Base-by-base conservation (phyloP, 495 filamentous ascomycete species). In the Xylaria bambusicola region DNA sequence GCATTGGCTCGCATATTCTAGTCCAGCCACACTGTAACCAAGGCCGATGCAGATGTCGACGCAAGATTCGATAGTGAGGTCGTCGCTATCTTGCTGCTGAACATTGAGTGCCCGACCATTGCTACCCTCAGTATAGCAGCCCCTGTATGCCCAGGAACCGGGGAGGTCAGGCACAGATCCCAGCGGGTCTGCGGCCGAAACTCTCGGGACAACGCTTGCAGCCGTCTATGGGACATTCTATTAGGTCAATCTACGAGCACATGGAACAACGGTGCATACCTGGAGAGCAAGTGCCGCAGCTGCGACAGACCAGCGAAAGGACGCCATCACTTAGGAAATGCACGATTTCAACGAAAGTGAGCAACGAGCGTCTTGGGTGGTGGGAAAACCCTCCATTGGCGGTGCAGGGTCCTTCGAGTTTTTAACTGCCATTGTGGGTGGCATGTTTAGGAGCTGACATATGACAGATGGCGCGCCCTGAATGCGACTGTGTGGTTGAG, bases 1-100 rank as follows among this genome's bases (percentile, higher is more conserved):
- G 64, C 82, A 84, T 65, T 88, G 80, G 31, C 75, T 77, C 36
- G 72, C 77, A 56, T 82, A 86, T 64, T 87, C 80, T 13, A 82
- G 68, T 47, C 84, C 84, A 62, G 75, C 76, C 66, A 75, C 80
- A 57, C 18, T 71, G 62, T 67, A 80, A 56, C 71, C 71, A 6
- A 15, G 13, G 33, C 31, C 45, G 31, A 64, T 70, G 69, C 78
- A 81, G 63, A 75, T 78, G 38, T 74, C 64, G 33, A 80, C 67
- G 65, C 82, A 84, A 54, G 71, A 75, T 64, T 78, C 70, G 29
- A 82, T 70, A 3, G 80, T 83, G 74, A 53, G 50, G 50, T 53
- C 35, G 81, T 80, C 50, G 56, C 59, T 53, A 9, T 53, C 50
- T 7, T 33, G 50, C 50, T 53, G 50, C 50, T 53, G 50, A 13